Conservation (phyloP, 2,329 filamentous ascomycete species). For the Colletotrichum simmondsii region DNA sequence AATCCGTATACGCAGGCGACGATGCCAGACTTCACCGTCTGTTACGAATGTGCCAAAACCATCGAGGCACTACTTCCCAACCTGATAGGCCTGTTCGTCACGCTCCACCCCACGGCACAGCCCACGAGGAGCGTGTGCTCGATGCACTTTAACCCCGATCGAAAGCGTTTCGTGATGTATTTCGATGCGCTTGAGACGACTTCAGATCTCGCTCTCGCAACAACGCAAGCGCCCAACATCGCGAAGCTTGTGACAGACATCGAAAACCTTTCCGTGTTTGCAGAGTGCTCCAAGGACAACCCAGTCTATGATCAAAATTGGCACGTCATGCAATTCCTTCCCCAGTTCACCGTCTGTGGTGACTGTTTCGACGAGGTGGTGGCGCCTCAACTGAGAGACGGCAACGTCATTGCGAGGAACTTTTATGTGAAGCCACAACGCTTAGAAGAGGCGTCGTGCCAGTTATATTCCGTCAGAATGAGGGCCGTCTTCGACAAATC, state of each 20-base stretch:
- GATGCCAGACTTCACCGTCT: conserved; percentile 79
- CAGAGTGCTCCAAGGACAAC: conserved; percentile 75
- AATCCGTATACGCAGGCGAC: conserved; percentile 73
- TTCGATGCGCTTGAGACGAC: conserved; percentile 70
- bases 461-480: conserved; percentile 86
- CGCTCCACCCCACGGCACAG: conserved; percentile 57
- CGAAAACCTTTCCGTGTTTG: conserved; percentile 64
- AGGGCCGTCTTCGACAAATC: conserved; percentile 76
- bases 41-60: conserved; percentile 77
- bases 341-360: conserved; percentile 84
- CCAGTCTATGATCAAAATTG: conserved; percentile 72
- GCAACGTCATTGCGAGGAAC: conserved; percentile 68
- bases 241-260: conserved; percentile 73
- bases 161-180: conserved; percentile 67
- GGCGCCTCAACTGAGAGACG: conserved; percentile 70
- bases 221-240: conserved; percentile 63
- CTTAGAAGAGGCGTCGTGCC: conserved; percentile 70
- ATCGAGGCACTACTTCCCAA: conserved; percentile 80
- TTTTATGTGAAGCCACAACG: conserved; percentile 72
- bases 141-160: conserved; percentile 68
- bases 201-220: conserved; percentile 61
- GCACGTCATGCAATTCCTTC: conserved; percentile 81
- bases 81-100: conserved; percentile 74
- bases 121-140: conserved; percentile 71
- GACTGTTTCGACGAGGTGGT: conserved; percentile 87